Conservation (phyloP, 2,329 filamentous ascomycete species). For the Talaromyces verruculosus region DNA sequence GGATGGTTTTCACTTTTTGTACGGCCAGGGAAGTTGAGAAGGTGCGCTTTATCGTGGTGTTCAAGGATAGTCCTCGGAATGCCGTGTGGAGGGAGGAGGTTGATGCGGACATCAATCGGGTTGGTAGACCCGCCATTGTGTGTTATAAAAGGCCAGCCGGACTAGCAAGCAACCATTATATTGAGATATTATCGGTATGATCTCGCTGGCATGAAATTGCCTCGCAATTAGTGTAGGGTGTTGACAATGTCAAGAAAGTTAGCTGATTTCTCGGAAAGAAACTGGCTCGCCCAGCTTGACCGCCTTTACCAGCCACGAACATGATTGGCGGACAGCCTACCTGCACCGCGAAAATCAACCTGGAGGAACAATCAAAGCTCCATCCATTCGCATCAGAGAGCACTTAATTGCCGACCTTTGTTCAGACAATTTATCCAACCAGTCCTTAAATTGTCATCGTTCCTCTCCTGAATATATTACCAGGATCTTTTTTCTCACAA, state of each 20-base stretch:
- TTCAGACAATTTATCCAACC: not conserved
- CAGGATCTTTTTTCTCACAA: not conserved
- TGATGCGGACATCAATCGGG: slow-evolving; percentile 33
- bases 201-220: not conserved
- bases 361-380: slow-evolving; percentile 16
- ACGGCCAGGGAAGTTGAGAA: slow-evolving; percentile 40
- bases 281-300: slow-evolving; percentile 31
- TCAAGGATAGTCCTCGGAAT: slow-evolving; percentile 41
- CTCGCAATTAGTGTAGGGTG: not conserved
- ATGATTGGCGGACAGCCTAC: slow-evolving; percentile 34
- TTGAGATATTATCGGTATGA: not conserved
- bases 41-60: slow-evolving; percentile 28
- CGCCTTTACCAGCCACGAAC: slow-evolving; percentile 32
- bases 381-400: not conserved
- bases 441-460: too few relatives aligned
- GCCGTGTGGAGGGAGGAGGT: slow-evolving; percentile 40
- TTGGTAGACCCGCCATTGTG: slow-evolving; percentile 35
- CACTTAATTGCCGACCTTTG: not conserved
- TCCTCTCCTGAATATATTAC: not conserved
- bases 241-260: not conserved
- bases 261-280: slow-evolving; percentile 23
- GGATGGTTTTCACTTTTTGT: slow-evolving; percentile 36
- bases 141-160: slow-evolving; percentile 18
- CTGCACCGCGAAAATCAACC: slow-evolving; percentile 36
- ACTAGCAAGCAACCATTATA: not conserved